phyloP scores from a whole-genome alignment of 2,329 filamentous ascomycete species.

The Penicillium corylophilum region DNA sequence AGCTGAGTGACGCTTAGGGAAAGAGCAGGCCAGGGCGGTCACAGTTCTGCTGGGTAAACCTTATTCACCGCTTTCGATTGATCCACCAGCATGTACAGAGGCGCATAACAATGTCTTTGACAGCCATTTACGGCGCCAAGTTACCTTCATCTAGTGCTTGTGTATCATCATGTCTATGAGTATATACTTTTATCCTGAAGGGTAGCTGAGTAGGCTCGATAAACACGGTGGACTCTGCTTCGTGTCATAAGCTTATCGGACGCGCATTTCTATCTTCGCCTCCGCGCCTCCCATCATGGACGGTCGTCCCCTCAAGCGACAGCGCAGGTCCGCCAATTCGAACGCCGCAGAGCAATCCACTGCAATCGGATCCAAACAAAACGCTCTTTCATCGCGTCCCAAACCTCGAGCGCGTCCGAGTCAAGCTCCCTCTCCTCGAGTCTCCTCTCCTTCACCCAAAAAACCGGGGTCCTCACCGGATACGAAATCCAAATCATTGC shows the following conservation, averaged over 20 bases:
- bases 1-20: too few species aligned
- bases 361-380: neutral
- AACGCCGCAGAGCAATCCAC: conserved; percentile 14
- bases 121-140: too few species aligned
- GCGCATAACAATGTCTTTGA: too few species aligned
- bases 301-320: conserved; percentile 38
- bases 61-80: too few species aligned
- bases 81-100: too few species aligned
- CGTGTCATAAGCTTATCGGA: conserved; percentile 21
- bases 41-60: too few species aligned
- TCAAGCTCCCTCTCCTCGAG: conserved; percentile 9
- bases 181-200: too few species aligned
- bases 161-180: too few species aligned
- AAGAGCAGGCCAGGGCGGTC: too few species aligned
- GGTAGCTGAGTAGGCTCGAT: neutral
- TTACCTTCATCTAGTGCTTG: too few species aligned
- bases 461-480: conserved; percentile 15
- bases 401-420: conserved; percentile 11
- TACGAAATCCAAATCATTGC: conserved; percentile 36
- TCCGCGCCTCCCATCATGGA: conserved; percentile 30
- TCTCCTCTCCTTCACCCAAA: conserved; percentile 32
- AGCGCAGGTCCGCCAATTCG: conserved; percentile 31
- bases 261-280: conserved; percentile 13
- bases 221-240: conserved; percentile 3
- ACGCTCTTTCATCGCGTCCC: conserved; percentile 15